Conservation (phyloP, 257 asterid genomes). For the Capsicum pubescens region DNA sequence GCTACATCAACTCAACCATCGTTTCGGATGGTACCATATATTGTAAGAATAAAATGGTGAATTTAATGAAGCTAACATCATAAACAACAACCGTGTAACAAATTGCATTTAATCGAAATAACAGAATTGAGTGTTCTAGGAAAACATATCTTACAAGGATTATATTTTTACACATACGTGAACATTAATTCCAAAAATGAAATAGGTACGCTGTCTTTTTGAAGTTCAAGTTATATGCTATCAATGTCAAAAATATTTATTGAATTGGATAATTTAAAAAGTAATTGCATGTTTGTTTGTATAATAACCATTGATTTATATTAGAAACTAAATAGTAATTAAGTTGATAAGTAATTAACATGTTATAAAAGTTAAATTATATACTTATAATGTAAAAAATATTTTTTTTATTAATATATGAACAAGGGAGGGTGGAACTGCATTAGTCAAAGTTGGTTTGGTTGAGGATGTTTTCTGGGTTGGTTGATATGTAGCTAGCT, state of each 20-base stretch:
- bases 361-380: not conserved
- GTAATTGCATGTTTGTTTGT: no score
- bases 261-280: not conserved
- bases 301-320: not conserved
- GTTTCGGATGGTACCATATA: not conserved
- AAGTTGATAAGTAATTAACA: not conserved
- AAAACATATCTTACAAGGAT: not conserved
- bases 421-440: conserved; percentile 48
- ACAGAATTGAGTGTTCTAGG: not conserved
- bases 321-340: no score
- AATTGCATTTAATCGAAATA: conserved; percentile 40
- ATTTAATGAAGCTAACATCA: conserved; percentile 36
- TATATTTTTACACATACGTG: not conserved
- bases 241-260: not conserved
- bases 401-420: not conserved
- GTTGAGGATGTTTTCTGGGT: conserved; percentile 60
- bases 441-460: conserved; percentile 63
- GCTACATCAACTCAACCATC: no score
- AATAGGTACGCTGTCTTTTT: not conserved
- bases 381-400: not conserved
- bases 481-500: conserved; percentile 66
- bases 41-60: not conserved
- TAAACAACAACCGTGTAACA: conserved; percentile 37
- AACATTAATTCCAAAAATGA: not conserved
- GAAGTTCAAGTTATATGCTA: not conserved